Base-by-base conservation (phyloP, 805 yeast species). In the Jamesozyma spencerorum region DNA sequence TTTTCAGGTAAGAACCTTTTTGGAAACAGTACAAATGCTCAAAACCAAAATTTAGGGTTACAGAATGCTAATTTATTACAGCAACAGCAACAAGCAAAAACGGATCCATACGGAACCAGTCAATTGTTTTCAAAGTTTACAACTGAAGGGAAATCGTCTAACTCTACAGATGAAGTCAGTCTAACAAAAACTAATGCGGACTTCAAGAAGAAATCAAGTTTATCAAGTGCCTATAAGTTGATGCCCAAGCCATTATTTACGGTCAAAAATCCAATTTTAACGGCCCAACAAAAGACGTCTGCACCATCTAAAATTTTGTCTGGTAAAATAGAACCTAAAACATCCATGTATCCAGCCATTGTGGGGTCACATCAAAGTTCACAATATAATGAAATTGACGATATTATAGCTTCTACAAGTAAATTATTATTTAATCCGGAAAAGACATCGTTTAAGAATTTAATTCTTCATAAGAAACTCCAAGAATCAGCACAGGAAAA, bases 241-340 rank as follows among this genome's bases (percentile, higher is more conserved):
- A 71, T 81, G 1, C 88, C 92, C 34, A 75, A 69, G 42, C 79
- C 83, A 2, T 55, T 77, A 34, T 75, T 75, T 46, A 58, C 64
- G 32, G 39, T 43, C 8, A 38, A 22, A 22, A 22, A 22, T 22
- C 26, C 26, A 22, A 7, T 10, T 22, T 22, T 22, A 22, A 10
- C 10, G 10, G 26, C 26, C 10, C 26, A 22, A 22, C 10, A 22
- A 10, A 22, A 22, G 10, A 22, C 26, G 10, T 22, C 26, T 7
- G 6, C 10, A 6, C 26, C 26, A 22, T 6, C 10, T 10, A 22
- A 22, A 22, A 22, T 22, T 22, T 10, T 22, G 6, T 6, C 6
- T 10, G 10, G 26, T 22, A 22, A 22, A 7, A 10, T 10, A 10
- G 26, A 10, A 6, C 26, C 26, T 6, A 22, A 7, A 7, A 7